These are phyloP conservation scores for Exophiala dermatitidis DNA, from an alignment of 2,329 filamentous ascomycete species.

Conservation along the genomic window DNA sequence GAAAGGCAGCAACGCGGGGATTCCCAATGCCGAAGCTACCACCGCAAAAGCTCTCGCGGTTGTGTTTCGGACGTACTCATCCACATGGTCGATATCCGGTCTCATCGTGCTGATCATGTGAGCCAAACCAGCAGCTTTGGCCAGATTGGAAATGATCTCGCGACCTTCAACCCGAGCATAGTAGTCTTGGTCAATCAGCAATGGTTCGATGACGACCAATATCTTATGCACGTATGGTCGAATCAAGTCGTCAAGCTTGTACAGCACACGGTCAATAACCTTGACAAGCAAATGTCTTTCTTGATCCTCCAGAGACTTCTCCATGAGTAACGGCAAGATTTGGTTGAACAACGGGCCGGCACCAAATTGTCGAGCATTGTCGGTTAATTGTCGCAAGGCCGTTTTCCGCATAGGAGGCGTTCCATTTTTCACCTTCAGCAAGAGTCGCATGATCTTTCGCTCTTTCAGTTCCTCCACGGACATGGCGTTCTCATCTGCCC, in stretches of 20 bases:
- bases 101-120: conserved; percentile 99
- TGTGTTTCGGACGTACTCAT: conserved; percentile 97
- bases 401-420: conserved; percentile 99
- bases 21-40: conserved; percentile 90
- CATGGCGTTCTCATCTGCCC: conserved; percentile 81
- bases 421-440: conserved; percentile 98
- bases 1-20: conserved; percentile 90
- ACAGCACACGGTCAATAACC: conserved; percentile 95
- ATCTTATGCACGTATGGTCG: conserved; percentile 98
- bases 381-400: conserved; percentile 89
- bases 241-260: conserved; percentile 95
- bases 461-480: conserved; percentile 95
- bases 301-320: conserved; percentile 94
- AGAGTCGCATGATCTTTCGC: conserved; percentile 92
- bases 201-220: conserved; percentile 94
- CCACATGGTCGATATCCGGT: conserved; percentile 95
- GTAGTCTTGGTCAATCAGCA: conserved; percentile 98
- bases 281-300: conserved; percentile 97
- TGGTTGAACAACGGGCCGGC: conserved; percentile 93
- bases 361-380: conserved; percentile 94
- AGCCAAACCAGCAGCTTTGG: conserved; percentile 90
- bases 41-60: conserved; percentile 95
- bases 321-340: conserved; percentile 93
- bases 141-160: conserved; percentile 96
- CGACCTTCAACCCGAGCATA: conserved; percentile 96